Evolutionary conservation across 345 rosid species (phyloP), one percentile per base, ranked within the genome.

Genomic region (Euphorbia lathyris): DNA sequence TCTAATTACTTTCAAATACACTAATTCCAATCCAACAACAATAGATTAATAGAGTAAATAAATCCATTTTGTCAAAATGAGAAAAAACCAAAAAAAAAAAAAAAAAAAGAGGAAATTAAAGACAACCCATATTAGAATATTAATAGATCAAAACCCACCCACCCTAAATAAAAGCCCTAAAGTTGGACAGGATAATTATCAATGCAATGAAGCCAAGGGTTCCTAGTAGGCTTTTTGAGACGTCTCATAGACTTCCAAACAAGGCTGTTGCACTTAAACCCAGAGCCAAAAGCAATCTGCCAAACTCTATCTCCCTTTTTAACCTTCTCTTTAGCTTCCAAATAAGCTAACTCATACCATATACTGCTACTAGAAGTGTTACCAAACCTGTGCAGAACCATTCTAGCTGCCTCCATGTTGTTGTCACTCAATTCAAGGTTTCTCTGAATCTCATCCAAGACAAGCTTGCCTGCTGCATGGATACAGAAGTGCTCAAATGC

Each of bases 401-500:
- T 91, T 80, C 91, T 85, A 0, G 97, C 91, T 26, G 96, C 88
- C 74, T 94, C 96, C 80, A 90, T 78, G 86, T 94, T 89, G 63
- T 75, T 71, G 29, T 86, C 93, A 53, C 90, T 94, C 58, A 94
- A 83, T 59, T 82, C 93, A 25, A 91, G 91, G 80, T 94, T 94
- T 76, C 88, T 83, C 67, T 88, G 90, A 48, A 94, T 90, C 86
- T 90, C 96, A 38, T 94, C 95, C 1, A 94, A 86, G 68, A 91
- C 88, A 0, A 81, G 72, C 83, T 84, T 94, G 95, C 96, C 83
- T 0, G 97, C 87, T 5, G 95, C 95, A 12, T 94, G 97, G 68
- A 94, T 77, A 69, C 97, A 94, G 73, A 94, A 91, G 67, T 94
- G 97, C 81, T 91, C 97, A 32, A 94, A 94, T 27, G 98, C 98